Evolutionary conservation across 225 moss, liverwort and hornwort species (phyloP).

Genomic region (Takakia lepidozioides): DNA sequence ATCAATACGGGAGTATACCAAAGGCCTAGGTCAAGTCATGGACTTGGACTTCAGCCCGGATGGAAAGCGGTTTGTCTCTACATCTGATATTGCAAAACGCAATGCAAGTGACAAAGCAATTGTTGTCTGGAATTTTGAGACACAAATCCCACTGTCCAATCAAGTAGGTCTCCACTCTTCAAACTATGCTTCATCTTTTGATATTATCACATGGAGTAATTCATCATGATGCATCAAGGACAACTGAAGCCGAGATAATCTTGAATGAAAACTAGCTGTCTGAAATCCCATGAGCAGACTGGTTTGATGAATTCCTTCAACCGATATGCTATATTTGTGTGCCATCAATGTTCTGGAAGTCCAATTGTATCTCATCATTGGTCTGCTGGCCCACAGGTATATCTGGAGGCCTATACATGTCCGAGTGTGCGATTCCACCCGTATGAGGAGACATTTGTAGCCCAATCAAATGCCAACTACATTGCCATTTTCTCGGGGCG

Average conservation of each 20-base stretch:
- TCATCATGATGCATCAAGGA: too few relatives aligned
- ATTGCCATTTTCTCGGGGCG: conserved; percentile 89
- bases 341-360: too few relatives aligned
- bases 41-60: conserved; percentile 80
- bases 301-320: too few relatives aligned
- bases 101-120: conserved; percentile 84
- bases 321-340: too few relatives aligned
- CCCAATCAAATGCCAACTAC: conserved; percentile 85
- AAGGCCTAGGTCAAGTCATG: conserved; percentile 72
- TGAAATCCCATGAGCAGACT: too few relatives aligned
- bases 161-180: conserved; percentile 36
- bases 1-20: conserved; percentile 54
- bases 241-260: too few relatives aligned
- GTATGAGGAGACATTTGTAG: conserved; percentile 69
- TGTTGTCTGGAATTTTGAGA: conserved; percentile 79
- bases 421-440: conserved; percentile 93
- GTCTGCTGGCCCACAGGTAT: too few relatives aligned
- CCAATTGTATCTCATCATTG: too few relatives aligned
- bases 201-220: too few relatives aligned
- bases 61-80: conserved; percentile 72
- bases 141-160: conserved; percentile 81
- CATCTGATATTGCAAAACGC: conserved; percentile 77
- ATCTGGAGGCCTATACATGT: conserved; percentile 90
- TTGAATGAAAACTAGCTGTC: too few relatives aligned
- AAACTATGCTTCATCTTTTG: neutral